Percentiles rank a stretch among this genome's conserved stretches.
phyloP scores from a whole-genome alignment of 495 filamentous ascomycete species.

The Stereocaulon alpinum region DNA sequence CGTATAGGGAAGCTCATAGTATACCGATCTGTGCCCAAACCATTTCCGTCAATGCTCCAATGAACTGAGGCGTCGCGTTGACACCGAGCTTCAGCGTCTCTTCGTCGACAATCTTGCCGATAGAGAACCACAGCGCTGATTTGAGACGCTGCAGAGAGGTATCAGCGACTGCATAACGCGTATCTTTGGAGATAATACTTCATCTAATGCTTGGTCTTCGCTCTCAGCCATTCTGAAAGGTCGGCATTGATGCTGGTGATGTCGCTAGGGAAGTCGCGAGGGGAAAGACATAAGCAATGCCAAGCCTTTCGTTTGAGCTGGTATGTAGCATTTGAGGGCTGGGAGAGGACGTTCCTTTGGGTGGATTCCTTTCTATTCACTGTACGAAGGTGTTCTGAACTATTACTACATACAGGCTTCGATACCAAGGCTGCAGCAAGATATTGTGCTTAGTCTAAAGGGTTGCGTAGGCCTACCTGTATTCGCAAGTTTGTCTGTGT shows the following conservation, averaged over 20 bases:
- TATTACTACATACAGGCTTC: not conserved
- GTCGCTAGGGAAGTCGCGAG: not conserved
- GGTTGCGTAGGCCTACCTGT: not conserved
- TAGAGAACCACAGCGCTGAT: slow-evolving; percentile 82
- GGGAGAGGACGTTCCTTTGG: not conserved
- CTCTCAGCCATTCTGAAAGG: slow-evolving; percentile 27
- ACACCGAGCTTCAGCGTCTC: slow-evolving; percentile 64
- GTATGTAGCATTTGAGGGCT: not conserved
- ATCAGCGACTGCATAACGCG: not conserved
- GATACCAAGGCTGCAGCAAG: not conserved
- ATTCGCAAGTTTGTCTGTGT: not conserved
- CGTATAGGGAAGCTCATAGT: not conserved
- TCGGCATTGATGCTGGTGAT: not conserved
- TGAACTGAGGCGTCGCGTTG: slow-evolving; percentile 93
- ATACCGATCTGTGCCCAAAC: slow-evolving; percentile 83
- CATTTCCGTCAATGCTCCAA: slow-evolving; percentile 82
- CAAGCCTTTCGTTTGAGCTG: slow-evolving; percentile 1
- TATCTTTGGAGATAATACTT: slow-evolving; percentile 23
- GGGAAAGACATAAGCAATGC: not conserved
- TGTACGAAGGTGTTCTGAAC: too few relatives aligned
- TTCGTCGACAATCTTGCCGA: slow-evolving; percentile 84
- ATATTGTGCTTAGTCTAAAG: not conserved
- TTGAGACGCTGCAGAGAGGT: slow-evolving; percentile 59
- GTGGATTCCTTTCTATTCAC: too few relatives aligned
- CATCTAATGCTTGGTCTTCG: slow-evolving; percentile 33